Evolutionary conservation across 495 filamentous ascomycete species (phyloP).

Genomic region (Sphaerosporella brunnea): DNA sequence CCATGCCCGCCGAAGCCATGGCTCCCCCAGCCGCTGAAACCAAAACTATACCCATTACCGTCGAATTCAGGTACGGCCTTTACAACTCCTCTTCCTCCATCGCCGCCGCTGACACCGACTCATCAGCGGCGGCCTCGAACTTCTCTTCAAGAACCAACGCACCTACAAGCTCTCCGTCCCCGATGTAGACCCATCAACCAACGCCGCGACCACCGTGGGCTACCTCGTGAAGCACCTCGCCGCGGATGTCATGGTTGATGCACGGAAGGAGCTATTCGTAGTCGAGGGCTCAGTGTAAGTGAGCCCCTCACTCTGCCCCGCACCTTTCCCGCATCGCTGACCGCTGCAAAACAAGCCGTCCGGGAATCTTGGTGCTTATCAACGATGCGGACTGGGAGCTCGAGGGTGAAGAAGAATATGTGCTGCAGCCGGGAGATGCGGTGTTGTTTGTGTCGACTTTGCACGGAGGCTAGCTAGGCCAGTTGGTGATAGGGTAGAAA

Average conservation of each 20-base stretch:
- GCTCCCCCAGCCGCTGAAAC: too few species aligned
- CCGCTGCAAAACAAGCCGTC: constrained; percentile 66
- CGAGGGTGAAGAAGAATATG: constrained; percentile 80
- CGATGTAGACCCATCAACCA: constrained; percentile 30
- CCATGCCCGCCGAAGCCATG: background rate
- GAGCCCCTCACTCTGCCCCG: too few species aligned
- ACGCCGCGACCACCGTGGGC: constrained; percentile 46
- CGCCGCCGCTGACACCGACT: constrained; percentile 10
- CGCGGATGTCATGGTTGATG: constrained; percentile 65
- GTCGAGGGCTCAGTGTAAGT: constrained; percentile 73
- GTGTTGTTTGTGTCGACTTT: constrained; percentile 96
- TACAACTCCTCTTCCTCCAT: background rate
- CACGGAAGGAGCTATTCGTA: constrained; percentile 76
- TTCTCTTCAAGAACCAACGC: constrained; percentile 70
- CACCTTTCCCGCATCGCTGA: too few species aligned
- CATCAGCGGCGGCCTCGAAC: constrained; percentile 76
- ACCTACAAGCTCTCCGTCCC: constrained; percentile 55
- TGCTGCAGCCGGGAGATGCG: constrained; percentile 62
- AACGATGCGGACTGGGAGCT: constrained; percentile 98
- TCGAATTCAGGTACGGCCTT: constrained; percentile 17
- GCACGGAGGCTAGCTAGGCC: constrained; percentile 81
- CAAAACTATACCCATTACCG: constrained; percentile 18
- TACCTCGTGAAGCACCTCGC: constrained; percentile 68
- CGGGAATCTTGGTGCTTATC: constrained; percentile 91
- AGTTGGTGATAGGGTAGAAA: too few species aligned